Evolutionary conservation across 1,284 basidiomycete genomes (phyloP).

Genomic region (Acaromyces ingoldii): DNA sequence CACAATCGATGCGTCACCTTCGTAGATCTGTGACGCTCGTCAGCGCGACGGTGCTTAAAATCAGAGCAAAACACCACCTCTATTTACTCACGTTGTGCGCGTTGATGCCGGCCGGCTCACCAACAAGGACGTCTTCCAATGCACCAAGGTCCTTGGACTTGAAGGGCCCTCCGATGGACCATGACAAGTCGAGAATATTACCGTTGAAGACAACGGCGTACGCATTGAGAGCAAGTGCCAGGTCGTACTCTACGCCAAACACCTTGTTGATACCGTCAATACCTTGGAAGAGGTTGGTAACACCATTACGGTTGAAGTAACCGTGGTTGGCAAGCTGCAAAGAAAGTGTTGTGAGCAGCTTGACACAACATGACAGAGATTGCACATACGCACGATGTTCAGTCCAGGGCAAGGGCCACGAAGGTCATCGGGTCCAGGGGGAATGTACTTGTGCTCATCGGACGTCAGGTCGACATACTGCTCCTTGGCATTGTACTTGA

Average conservation of each 20-base stretch:
- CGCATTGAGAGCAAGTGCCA: conserved; percentile 20
- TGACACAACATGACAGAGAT: neutral
- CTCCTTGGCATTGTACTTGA: conserved; percentile 23
- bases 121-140: conserved; percentile 17
- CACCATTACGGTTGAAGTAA: conserved; percentile 25
- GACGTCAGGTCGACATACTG: conserved; percentile 21
- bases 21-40: conserved; percentile 11
- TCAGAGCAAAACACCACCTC: no score
- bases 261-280: conserved; percentile 26
- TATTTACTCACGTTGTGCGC: conserved; percentile 28
- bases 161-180: conserved; percentile 32
- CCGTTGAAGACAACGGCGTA: conserved; percentile 33
- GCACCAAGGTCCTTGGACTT: conserved; percentile 15
- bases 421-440: conserved; percentile 27
- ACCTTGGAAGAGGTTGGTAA: conserved; percentile 17
- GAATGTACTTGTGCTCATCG: conserved; percentile 27
- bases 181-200: conserved; percentile 24
- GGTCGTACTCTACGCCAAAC: conserved; percentile 21
- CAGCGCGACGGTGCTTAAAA: no score
- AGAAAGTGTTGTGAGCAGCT: no score
- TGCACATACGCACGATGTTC: no score
- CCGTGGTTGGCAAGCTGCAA: conserved; percentile 30
- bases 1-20: conserved; percentile 26
- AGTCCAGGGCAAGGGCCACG: conserved; percentile 27
- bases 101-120: conserved; percentile 24